Evolutionary conservation across 768 basidiomycete genomes (phyloP).

Genomic region (Hypholoma sublateritium): DNA sequence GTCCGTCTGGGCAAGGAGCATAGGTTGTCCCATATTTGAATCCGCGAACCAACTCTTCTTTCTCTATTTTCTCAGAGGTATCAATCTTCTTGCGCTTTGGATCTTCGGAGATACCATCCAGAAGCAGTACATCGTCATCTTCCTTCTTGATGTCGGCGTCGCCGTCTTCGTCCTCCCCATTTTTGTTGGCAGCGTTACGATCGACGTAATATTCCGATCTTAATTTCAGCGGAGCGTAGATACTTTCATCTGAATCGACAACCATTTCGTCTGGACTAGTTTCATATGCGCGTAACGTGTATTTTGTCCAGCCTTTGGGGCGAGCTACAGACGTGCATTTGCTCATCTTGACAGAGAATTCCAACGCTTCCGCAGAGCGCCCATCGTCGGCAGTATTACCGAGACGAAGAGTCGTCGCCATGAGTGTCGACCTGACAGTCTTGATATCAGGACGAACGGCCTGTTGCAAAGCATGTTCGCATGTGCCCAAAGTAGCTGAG

Average conservation of each 20-base stretch:
- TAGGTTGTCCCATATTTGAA: constrained; percentile 92
- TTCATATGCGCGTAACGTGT: constrained; percentile 41
- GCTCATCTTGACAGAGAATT: constrained; percentile 69
- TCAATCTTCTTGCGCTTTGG: constrained; percentile 32
- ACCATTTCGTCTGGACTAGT: constrained; percentile 28
- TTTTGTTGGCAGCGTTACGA: constrained; percentile 32
- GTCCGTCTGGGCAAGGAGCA: constrained; percentile 83
- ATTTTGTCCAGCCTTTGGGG: constrained; percentile 82
- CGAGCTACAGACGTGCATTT: constrained; percentile 76
- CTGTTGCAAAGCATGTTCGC: constrained; percentile 63
- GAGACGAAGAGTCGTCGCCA: constrained; percentile 67
- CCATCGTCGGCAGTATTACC: constrained; percentile 64
- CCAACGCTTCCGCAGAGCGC: constrained; percentile 68
- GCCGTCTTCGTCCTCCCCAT: constrained; percentile 36
- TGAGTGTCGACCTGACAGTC: constrained; percentile 62
- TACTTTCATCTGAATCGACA: constrained; percentile 31
- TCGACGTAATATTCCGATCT: constrained; percentile 60
- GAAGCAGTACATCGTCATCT: constrained; percentile 28
- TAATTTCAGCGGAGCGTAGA: constrained; percentile 46
- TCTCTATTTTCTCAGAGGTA: constrained; percentile 58
- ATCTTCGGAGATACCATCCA: constrained; percentile 24
- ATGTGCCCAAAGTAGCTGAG: constrained; percentile 63
- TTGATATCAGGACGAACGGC: constrained; percentile 64
- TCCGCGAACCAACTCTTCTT: constrained; percentile 76
- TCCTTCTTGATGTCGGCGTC: constrained; percentile 38